Percentiles rank a stretch among this genome's conserved stretches.
Conservation (phyloP, 768 basidiomycete genomes). For the Leucocoprinus birnbaumii region DNA sequence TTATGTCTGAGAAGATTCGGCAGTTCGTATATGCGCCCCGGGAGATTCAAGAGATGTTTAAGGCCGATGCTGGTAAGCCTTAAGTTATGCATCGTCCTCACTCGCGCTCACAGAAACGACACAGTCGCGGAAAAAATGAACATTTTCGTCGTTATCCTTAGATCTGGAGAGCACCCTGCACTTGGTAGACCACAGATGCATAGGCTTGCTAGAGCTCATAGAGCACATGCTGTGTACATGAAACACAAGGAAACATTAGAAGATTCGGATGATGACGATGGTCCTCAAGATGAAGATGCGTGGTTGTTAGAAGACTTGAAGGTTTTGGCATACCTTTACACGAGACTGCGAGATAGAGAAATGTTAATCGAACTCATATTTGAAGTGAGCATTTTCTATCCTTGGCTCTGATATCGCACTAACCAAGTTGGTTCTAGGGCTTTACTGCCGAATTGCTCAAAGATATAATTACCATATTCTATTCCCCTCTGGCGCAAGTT, state of each 20-base stretch:
- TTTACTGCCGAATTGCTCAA: slow-evolving; percentile 92
- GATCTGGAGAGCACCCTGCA: slow-evolving; percentile 72
- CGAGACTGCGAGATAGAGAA: slow-evolving; percentile 82
- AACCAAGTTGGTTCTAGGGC: slow-evolving; percentile 48
- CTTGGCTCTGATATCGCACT: neutral
- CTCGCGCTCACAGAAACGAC: neutral
- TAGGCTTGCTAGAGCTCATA: slow-evolving; percentile 72
- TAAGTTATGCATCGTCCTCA: neutral
- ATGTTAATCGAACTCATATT: slow-evolving; percentile 92
- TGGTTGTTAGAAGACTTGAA: slow-evolving; percentile 95
- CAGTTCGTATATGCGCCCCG: slow-evolving; percentile 83
- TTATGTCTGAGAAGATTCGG: slow-evolving; percentile 85
- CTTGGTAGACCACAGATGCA: slow-evolving; percentile 79
- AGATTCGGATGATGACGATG: slow-evolving; percentile 93
- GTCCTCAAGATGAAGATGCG: slow-evolving; percentile 90
- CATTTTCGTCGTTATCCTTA: slow-evolving; percentile 75
- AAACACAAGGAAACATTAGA: slow-evolving; percentile 52
- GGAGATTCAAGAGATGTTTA: slow-evolving; percentile 84
- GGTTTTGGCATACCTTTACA: slow-evolving; percentile 75
- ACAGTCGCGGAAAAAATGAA: slow-evolving; percentile 70
- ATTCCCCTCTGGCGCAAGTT: slow-evolving; percentile 92
- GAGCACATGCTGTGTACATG: slow-evolving; percentile 77
- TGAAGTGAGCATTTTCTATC: slow-evolving; percentile 52
- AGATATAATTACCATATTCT: slow-evolving; percentile 99
- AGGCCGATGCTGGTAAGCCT: slow-evolving; percentile 71